Percentiles rank a stretch among this genome's conserved stretches.
Conservation (phyloP, 108 stramenopile species). For the Cyclotella baltica region DNA sequence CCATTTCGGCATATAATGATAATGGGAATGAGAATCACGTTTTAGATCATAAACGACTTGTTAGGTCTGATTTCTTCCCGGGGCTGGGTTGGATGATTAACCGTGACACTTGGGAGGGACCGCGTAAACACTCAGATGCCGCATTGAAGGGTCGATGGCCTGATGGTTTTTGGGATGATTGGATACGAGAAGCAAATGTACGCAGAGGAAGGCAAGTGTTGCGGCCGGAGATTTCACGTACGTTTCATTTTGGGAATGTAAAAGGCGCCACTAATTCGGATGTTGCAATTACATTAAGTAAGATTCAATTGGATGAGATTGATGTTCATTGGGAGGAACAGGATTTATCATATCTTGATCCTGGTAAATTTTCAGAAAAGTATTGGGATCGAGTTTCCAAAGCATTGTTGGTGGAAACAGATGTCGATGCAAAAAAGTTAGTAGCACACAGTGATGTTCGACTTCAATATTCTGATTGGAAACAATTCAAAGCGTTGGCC, state of each 20-base stretch:
- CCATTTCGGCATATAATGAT: slow-evolving; percentile 96
- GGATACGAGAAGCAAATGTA: slow-evolving; percentile 89
- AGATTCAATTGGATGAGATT: slow-evolving; percentile 65
- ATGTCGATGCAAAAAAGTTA: slow-evolving; percentile 51
- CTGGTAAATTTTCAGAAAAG: slow-evolving; percentile 46
- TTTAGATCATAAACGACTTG: slow-evolving; percentile 55
- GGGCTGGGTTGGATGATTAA: slow-evolving; percentile 97
- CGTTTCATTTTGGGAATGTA: slow-evolving; percentile 84
- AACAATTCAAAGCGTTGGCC: slow-evolving; percentile 63
- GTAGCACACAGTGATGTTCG: slow-evolving; percentile 50
- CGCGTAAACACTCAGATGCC: slow-evolving; percentile 47
- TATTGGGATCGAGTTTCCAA: slow-evolving; percentile 57
- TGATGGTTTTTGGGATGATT: slow-evolving; percentile 94
- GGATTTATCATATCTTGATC: slow-evolving; percentile 74
- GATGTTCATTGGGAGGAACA: slow-evolving; percentile 68
- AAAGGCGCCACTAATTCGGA: slow-evolving; percentile 74
- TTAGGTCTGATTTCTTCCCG: slow-evolving; percentile 94
- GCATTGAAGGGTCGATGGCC: slow-evolving; percentile 75
- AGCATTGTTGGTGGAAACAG: slow-evolving; percentile 45
- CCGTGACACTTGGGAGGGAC: slow-evolving; percentile 71
- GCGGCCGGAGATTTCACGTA: slow-evolving; percentile 88
- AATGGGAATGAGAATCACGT: slow-evolving; percentile 79
- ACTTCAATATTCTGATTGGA: slow-evolving; percentile 60
- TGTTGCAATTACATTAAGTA: slow-evolving; percentile 52
- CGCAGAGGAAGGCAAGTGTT: slow-evolving; percentile 83